Evolutionary conservation across 2,329 filamentous ascomycete species (phyloP), one percentile per base, ranked within the genome.

Genomic region (Ophiostoma novo-ulmi): DNA sequence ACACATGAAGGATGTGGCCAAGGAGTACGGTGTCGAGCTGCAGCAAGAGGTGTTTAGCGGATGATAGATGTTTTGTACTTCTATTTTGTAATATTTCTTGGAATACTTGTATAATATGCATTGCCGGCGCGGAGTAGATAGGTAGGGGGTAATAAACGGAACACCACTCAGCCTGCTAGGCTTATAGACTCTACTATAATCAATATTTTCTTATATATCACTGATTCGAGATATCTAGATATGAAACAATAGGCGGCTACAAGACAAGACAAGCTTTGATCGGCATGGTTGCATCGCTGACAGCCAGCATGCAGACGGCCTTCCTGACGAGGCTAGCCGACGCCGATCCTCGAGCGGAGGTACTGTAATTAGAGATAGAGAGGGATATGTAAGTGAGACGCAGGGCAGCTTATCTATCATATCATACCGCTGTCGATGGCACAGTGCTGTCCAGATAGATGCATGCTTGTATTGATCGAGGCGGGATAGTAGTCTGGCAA

Each of bases 21-120:
- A 91, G 78, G 94, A 96, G 75, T 93, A 95, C 81, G 95, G 95
- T 0, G 88, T 98, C 3, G 94, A 98, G 79, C 80, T 98, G 74
- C 91, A 97, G 78, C 92, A 96, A 78, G 88, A 89, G 58, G 86
- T 97, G 2, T 97, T 97, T 80, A 92, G 96, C 71, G 94, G 94
- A 4, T 97, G 44, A 14, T 14, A n/a, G 44, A 11, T 39, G 38
- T 3, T 39, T 39, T 10, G 38, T 39, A n/a, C 2, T 26, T 11
- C 7, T 13, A 4, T 26, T 58, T 26, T 22, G 26, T 26, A n/a
- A n/a, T 13, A 4, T 22, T 8, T 55, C 13, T 58, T n/a, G 10
- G 26, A 13, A 13, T 26, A 48, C 11, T 26, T 58, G 52, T 58
- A 58, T 58, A 13, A 58, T 58, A 58, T 48, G 44, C 52, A 58